Percentiles rank a stretch among this genome's conserved stretches.
Evolutionary conservation across 305 asterid genomes (phyloP).

Genomic region (Fraxinus latifolia): DNA sequence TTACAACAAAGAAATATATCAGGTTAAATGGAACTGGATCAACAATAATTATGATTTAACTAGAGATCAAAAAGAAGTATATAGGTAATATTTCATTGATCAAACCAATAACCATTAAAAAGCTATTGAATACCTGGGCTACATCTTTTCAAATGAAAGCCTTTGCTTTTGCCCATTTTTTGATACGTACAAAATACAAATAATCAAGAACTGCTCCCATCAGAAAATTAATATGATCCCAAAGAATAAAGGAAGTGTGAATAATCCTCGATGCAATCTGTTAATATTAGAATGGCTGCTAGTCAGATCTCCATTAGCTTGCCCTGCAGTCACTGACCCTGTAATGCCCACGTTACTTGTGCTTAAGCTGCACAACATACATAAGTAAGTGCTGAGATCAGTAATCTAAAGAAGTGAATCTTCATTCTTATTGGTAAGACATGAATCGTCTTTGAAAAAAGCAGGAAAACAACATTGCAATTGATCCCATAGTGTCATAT

Average conservation of each 20-base stretch:
- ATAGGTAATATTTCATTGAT: constrained; percentile 8
- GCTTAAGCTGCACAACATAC: constrained; percentile 40
- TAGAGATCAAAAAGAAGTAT: not conserved
- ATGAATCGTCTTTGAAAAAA: not conserved
- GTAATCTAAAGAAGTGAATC: not conserved
- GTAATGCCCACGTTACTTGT: constrained; percentile 36
- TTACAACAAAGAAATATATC: not conserved
- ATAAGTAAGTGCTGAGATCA: not conserved
- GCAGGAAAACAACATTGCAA: not conserved
- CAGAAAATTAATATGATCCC: constrained; percentile 25
- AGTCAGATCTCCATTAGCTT: constrained; percentile 35
- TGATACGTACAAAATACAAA: constrained; percentile 22
- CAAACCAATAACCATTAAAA: not conserved
- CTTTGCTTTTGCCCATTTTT: constrained; percentile 17
- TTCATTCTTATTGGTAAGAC: constrained; percentile 2
- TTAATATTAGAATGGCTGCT: constrained; percentile 24
- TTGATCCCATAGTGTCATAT: not conserved
- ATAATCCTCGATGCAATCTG: constrained; percentile 22
- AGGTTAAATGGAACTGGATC: not conserved
- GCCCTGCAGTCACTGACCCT: constrained; percentile 29
- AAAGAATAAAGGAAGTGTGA: constrained; percentile 26
- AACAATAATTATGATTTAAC: not conserved
- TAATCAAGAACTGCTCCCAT: not conserved
- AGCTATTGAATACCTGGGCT: constrained; percentile 1
- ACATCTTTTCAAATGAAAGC: constrained; percentile 16